These are phyloP conservation scores for Tubosaeta sp. DNA, from an alignment of 768 basidiomycete species.

Conservation along the genomic window DNA sequence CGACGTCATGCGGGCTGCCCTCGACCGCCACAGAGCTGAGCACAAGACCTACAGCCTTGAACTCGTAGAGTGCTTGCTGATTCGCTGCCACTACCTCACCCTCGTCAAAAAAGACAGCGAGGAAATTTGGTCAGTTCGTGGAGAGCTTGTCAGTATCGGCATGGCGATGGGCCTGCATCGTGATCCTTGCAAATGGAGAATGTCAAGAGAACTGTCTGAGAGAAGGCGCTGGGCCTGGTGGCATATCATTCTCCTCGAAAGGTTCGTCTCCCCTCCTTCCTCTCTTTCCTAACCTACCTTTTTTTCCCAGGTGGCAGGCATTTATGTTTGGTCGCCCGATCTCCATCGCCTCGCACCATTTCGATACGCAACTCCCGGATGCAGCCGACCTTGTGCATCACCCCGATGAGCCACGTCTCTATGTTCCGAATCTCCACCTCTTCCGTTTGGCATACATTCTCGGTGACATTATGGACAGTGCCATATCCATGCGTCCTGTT, in stretches of 20 bases:
- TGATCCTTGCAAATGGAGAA: slow-evolving; percentile 76
- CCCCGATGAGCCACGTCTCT: slow-evolving; percentile 60
- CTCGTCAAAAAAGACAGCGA: slow-evolving; percentile 73
- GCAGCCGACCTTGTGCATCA: slow-evolving; percentile 43
- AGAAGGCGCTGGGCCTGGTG: slow-evolving; percentile 88
- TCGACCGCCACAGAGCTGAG: slow-evolving; percentile 60
- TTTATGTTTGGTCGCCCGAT: slow-evolving; percentile 83
- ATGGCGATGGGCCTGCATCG: slow-evolving; percentile 84
- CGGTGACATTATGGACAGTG: slow-evolving; percentile 83
- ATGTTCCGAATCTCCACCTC: slow-evolving; percentile 69
- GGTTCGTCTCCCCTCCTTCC: slow-evolving; percentile 40
- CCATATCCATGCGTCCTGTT: slow-evolving; percentile 75
- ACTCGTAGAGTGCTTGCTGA: slow-evolving; percentile 69
- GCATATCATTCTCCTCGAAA: slow-evolving; percentile 78
- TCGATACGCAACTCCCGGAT: slow-evolving; percentile 75
- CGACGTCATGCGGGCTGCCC: slow-evolving; percentile 59
- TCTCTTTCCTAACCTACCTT: slow-evolving; percentile 4
- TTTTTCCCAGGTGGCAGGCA: slow-evolving; percentile 67
- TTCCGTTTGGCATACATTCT: slow-evolving; percentile 75
- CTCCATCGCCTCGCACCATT: slow-evolving; percentile 74
- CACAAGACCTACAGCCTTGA: slow-evolving; percentile 62
- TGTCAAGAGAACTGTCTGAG: slow-evolving; percentile 66
- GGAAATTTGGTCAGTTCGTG: slow-evolving; percentile 74
- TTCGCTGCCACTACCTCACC: slow-evolving; percentile 67
- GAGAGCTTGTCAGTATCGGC: slow-evolving; percentile 69